Conservation (phyloP, 1,284 basidiomycete species). For the Hypsizygus ulmarius region DNA sequence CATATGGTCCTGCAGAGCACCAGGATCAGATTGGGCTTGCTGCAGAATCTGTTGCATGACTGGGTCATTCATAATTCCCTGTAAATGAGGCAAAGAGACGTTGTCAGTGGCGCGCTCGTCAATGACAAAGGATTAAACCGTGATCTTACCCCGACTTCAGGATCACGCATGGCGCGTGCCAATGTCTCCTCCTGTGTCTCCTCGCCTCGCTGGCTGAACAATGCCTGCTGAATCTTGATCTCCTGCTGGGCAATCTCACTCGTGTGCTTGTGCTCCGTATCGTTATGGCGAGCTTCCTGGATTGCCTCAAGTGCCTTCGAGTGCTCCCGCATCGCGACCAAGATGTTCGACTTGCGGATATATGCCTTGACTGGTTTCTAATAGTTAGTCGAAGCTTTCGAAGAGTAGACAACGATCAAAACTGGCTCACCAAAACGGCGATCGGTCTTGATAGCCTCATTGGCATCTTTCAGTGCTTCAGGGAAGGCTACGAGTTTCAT, state of each 20-base stretch:
- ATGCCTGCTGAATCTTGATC: conserved; percentile 77
- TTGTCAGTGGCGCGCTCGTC: conserved; percentile 5
- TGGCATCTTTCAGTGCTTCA: conserved; percentile 94
- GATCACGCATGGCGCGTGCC: conserved; percentile 94
- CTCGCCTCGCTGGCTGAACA: conserved; percentile 77
- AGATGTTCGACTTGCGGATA: conserved; percentile 89
- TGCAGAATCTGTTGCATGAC: conserved; percentile 93
- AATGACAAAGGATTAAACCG: conserved; percentile 2
- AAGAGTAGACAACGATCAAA: not conserved
- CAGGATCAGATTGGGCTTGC: conserved; percentile 90
- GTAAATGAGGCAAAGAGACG: conserved; percentile 10
- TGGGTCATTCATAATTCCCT: conserved; percentile 84
- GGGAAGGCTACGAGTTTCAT: conserved; percentile 93
- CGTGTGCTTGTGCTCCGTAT: conserved; percentile 76
- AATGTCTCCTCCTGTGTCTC: conserved; percentile 95
- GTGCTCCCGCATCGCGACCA: conserved; percentile 91
- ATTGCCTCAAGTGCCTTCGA: conserved; percentile 82
- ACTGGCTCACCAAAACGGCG: conserved; percentile 66
- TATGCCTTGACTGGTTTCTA: conserved; percentile 80
- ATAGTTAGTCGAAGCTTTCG: not conserved
- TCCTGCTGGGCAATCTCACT: conserved; percentile 81
- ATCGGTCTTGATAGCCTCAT: conserved; percentile 93
- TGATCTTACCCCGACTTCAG: conserved; percentile 83
- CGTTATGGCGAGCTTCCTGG: conserved; percentile 73
- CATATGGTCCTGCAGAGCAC: conserved; percentile 94